These are phyloP conservation scores for Salmacisia buchloeana DNA, from an alignment of 1,284 basidiomycete species.

Conservation along the genomic window DNA sequence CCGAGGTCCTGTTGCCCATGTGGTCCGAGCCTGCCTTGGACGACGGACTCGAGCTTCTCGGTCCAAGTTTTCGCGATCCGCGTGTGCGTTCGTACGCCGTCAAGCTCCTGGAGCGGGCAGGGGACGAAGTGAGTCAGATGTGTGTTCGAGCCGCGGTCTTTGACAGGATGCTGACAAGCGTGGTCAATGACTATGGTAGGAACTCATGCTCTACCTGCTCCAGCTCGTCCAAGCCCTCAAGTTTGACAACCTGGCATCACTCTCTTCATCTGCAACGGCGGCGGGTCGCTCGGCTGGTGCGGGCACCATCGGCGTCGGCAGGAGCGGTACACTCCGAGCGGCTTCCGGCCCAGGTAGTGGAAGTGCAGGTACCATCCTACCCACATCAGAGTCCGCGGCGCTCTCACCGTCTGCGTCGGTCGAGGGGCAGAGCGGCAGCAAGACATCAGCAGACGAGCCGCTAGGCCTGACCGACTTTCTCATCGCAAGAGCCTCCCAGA, in stretches of 20 bases:
- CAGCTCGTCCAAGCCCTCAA: constrained; percentile 97
- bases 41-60: constrained; percentile 89
- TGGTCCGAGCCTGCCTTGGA: constrained; percentile 97
- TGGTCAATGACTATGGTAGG: constrained; percentile 56
- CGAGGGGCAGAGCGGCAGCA: not conserved
- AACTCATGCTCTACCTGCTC: constrained; percentile 82
- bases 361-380: not conserved
- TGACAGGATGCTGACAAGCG: not conserved
- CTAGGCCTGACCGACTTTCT: constrained; percentile 59
- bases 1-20: constrained; percentile 87
- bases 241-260: constrained; percentile 33
- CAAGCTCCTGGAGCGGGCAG: constrained; percentile 78
- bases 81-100: constrained; percentile 91
- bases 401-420: not conserved
- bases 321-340: not conserved
- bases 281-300: not conserved
- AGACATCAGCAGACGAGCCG: constrained; percentile 16
- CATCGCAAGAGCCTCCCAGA: constrained; percentile 74
- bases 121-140: constrained; percentile 71
- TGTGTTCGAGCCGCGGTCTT: not conserved
- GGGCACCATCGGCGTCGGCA: not conserved
- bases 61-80: constrained; percentile 78
- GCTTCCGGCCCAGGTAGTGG: constrained; percentile 33
- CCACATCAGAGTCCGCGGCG: not conserved
- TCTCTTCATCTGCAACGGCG: not conserved